Evolutionary conservation across 257 asterid species (phyloP).

Genomic region (Jacaranda copaia): DNA sequence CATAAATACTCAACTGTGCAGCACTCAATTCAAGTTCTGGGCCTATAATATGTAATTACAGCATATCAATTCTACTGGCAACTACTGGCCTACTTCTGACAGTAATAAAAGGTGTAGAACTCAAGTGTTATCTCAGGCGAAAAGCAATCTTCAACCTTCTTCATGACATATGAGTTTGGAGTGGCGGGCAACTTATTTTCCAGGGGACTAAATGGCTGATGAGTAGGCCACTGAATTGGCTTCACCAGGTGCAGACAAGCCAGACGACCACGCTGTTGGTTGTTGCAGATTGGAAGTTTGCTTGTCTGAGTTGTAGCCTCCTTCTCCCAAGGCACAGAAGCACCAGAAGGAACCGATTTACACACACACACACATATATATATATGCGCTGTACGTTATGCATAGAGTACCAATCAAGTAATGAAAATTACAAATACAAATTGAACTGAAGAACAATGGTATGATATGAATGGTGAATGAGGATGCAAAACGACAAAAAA

Average conservation of each 20-base stretch:
- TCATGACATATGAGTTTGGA: constrained; percentile 41
- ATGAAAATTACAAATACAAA: background rate
- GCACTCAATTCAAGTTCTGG: constrained; percentile 17
- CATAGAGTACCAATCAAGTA: background rate
- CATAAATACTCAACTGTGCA: constrained; percentile 24
- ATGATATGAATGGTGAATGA: too few relatives aligned
- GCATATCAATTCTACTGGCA: background rate
- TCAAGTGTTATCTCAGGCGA: constrained; percentile 56
- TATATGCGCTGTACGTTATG: too few relatives aligned
- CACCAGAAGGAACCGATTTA: constrained; percentile 71
- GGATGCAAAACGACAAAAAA: background rate
- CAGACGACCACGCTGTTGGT: constrained; percentile 56
- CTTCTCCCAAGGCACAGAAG: constrained; percentile 69
- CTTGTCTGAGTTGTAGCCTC: constrained; percentile 52
- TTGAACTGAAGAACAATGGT: background rate
- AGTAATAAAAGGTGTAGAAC: constrained; percentile 63
- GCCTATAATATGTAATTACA: constrained; percentile 20
- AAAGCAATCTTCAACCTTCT: constrained; percentile 41
- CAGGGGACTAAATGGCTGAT: constrained; percentile 57
- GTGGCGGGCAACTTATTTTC: constrained; percentile 61
- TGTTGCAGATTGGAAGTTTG: constrained; percentile 76
- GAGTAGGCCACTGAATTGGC: constrained; percentile 29
- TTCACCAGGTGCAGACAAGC: constrained; percentile 67
- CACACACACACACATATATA: background rate
- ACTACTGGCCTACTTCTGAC: constrained; percentile 40